Conservation (phyloP, 768 basidiomycete species). For the Tylopilus intermedius region DNA sequence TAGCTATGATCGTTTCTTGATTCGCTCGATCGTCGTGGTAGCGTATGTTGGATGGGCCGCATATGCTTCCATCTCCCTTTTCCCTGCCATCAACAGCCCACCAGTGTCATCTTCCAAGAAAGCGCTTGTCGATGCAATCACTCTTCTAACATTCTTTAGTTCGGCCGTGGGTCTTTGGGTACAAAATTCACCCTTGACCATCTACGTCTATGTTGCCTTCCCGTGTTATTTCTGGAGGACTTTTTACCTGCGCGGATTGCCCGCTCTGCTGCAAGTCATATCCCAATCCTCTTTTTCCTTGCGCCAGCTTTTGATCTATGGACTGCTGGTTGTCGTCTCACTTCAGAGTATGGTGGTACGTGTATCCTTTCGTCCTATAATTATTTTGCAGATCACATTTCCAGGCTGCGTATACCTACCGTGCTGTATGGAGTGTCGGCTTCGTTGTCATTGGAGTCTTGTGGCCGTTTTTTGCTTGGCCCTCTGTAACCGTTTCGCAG, state of each 20-base stretch:
- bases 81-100: conserved; percentile 36
- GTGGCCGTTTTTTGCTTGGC: conserved; percentile 63
- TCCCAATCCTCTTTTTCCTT: conserved; percentile 23
- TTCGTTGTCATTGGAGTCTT: conserved; percentile 53
- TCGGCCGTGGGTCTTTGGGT: conserved; percentile 52
- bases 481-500: conserved; percentile 26
- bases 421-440: conserved; percentile 68
- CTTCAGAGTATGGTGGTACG: conserved; percentile 74
- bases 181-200: conserved; percentile 66
- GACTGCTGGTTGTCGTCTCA: conserved; percentile 35
- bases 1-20: conserved; percentile 70
- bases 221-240: conserved; percentile 76
- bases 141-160: conserved; percentile 27
- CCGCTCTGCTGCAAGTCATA: conserved; percentile 10
- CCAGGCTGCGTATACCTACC: conserved; percentile 66
- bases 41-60: conserved; percentile 80
- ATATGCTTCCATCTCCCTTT: conserved; percentile 55
- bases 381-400: conserved; percentile 1
- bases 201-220: conserved; percentile 71
- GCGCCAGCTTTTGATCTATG: conserved; percentile 22
- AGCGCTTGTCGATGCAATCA: conserved; percentile 16
- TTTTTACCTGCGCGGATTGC: conserved; percentile 32
- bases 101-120: neutral
- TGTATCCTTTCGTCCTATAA: conserved; percentile 5
- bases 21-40: conserved; percentile 60